Conservation (phyloP, 2,329 filamentous ascomycete species). For the Penicillium digitatum region DNA sequence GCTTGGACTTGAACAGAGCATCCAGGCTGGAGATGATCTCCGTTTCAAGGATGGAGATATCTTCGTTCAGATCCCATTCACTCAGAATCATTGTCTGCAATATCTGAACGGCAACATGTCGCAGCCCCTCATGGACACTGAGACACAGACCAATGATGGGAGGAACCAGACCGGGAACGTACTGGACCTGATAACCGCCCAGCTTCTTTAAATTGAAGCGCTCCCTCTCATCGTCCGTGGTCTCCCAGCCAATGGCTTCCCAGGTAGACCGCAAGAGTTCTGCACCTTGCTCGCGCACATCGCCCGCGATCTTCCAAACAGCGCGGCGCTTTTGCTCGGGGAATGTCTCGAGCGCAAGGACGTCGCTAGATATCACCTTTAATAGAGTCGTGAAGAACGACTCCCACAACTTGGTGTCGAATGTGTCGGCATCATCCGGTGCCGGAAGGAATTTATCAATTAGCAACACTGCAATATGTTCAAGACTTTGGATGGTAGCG, state of each 20-base stretch:
- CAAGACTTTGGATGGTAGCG: conserved; percentile 78
- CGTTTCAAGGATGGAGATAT: conserved; percentile 84
- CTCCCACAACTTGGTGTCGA: conserved; percentile 92
- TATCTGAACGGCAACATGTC: conserved; percentile 86
- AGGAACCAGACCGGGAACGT: conserved; percentile 85
- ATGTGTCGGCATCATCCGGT: conserved; percentile 84
- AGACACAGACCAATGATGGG: conserved; percentile 92
- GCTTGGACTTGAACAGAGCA: conserved; percentile 81
- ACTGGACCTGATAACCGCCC: conserved; percentile 97
- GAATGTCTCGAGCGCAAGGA: conserved; percentile 87
- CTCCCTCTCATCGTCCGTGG: conserved; percentile 69
- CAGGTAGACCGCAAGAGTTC: conserved; percentile 79
- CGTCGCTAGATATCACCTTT: conserved; percentile 82
- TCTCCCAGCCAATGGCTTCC: conserved; percentile 97
- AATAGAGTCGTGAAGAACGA: conserved; percentile 85
- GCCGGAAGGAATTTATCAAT: conserved; percentile 81
- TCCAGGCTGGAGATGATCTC: conserved; percentile 96
- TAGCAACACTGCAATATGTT: conserved; percentile 75
- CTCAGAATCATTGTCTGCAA: conserved; percentile 97
- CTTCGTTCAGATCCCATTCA: conserved; percentile 94
- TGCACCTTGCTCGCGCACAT: conserved; percentile 87
- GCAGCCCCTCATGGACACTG: conserved; percentile 87
- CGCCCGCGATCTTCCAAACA: conserved; percentile 98
- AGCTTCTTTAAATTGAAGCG: conserved; percentile 77
- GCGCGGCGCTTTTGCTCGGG: conserved; percentile 93